These are phyloP conservation scores for Actinomucor elegans DNA, from an alignment of 371 early-diverging fungal species.

Conservation along the genomic window DNA sequence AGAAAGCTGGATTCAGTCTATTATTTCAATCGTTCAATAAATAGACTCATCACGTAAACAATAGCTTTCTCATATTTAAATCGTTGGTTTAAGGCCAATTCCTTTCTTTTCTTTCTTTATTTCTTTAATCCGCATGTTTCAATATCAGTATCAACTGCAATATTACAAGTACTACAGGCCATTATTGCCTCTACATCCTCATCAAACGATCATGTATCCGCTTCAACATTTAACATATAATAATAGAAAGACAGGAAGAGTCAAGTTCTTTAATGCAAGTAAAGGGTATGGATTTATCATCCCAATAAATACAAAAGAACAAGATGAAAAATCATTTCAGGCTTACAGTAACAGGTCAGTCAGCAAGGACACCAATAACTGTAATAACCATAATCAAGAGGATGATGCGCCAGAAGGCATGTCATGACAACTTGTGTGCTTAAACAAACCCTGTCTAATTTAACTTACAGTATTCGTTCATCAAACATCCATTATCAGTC, in stretches of 20 bases:
- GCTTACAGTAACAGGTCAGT: no score
- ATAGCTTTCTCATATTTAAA: no score
- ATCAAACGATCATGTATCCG: not conserved
- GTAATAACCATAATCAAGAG: not conserved
- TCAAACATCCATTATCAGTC: conserved; percentile 3
- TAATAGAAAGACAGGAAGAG: not conserved
- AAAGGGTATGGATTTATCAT: conserved; percentile 11
- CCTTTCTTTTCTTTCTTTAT: not conserved
- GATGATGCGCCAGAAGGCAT: not conserved
- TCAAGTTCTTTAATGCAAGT: conserved; percentile 6
- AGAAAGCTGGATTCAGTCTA: conserved; percentile 2
- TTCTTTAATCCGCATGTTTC: conserved; percentile 1
- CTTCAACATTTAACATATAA: no score
- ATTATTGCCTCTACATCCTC: no score
- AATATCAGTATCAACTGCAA: not conserved
- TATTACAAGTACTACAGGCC: not conserved
- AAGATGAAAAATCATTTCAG: not conserved
- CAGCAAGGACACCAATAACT: not conserved
- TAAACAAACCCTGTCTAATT: not conserved
- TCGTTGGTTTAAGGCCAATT: not conserved
- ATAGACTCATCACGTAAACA: no score
- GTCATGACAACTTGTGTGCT: not conserved
- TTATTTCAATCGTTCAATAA: not conserved
- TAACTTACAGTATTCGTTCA: conserved; percentile 6
- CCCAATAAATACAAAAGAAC: not conserved